A percentile compares a stretch with the other conserved stretches of the same genome.
phyloP scores from a whole-genome alignment of 176 grass and related monocot genomes.

The Avena atlantica region DNA sequence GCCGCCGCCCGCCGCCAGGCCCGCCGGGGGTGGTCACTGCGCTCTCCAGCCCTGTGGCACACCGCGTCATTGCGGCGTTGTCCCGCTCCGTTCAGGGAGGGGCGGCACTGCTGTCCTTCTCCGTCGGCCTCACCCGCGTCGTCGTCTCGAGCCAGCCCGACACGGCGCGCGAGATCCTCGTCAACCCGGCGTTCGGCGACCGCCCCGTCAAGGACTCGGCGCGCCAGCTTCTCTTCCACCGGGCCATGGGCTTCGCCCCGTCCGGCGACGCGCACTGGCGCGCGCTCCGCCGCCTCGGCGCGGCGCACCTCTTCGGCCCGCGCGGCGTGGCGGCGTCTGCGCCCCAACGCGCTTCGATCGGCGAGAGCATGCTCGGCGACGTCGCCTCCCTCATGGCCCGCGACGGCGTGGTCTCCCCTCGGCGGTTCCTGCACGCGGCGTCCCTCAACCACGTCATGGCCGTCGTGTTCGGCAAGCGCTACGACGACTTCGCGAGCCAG shows the following conservation, averaged over 20 bases:
- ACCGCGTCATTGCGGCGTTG: slow-evolving; percentile 53
- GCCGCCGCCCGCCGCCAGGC: slow-evolving; percentile 39
- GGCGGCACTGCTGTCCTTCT: slow-evolving; percentile 65
- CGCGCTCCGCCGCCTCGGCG: slow-evolving; percentile 57
- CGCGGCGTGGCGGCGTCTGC: slow-evolving; percentile 45
- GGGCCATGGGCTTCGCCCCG: slow-evolving; percentile 84
- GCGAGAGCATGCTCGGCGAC: slow-evolving; percentile 43
- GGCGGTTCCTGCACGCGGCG: slow-evolving; percentile 52
- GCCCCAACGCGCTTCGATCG: slow-evolving; percentile 40
- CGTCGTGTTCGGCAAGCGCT: slow-evolving; percentile 71
- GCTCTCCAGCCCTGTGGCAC: slow-evolving; percentile 58
- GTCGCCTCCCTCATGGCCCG: slow-evolving; percentile 43
- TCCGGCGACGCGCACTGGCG: slow-evolving; percentile 73
- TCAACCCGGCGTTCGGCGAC: slow-evolving; percentile 70
- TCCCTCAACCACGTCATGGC: slow-evolving; percentile 68
- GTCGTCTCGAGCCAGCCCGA: slow-evolving; percentile 69
- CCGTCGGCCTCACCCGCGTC: slow-evolving; percentile 76
- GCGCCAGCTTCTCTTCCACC: slow-evolving; percentile 77
- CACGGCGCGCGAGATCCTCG: slow-evolving; percentile 78
- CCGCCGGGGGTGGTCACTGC: slow-evolving; percentile 43
- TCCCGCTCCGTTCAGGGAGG: slow-evolving; percentile 41
- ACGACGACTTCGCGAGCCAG: slow-evolving; percentile 39
- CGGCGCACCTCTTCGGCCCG: slow-evolving; percentile 66
- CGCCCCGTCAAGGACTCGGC: slow-evolving; percentile 81
- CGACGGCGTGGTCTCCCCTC: slow-evolving; percentile 48